Percentiles rank a stretch among this genome's conserved stretches.
phyloP scores from a whole-genome alignment of 495 filamentous ascomycete species.

The Sabuloglossum arenarium region DNA sequence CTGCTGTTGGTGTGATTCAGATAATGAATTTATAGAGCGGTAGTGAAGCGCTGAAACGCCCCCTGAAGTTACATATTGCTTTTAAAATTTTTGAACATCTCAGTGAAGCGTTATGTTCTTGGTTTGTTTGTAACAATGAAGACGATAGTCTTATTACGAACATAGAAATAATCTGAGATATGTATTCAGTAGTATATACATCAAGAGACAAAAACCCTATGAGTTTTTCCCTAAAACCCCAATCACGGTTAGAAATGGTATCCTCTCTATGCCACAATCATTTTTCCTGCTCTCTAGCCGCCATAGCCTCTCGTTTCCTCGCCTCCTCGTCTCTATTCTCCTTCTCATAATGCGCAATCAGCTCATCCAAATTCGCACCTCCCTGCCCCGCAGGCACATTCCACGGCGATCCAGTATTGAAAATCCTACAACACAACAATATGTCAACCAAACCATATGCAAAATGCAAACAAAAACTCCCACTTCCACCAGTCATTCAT shows the following conservation, averaged over 20 bases:
- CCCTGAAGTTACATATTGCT: no score
- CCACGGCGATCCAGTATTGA: conserved; percentile 38
- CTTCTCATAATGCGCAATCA: conserved; percentile 41
- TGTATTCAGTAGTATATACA: not conserved
- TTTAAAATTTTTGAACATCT: no score
- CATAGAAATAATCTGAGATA: not conserved
- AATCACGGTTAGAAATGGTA: no score
- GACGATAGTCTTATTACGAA: not conserved
- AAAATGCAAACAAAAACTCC: conserved; percentile 1
- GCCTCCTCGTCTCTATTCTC: conserved; percentile 32
- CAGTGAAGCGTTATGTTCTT: no score
- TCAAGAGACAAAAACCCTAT: not conserved
- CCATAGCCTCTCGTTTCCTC: conserved; percentile 12
- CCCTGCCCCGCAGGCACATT: conserved; percentile 42
- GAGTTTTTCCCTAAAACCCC: no score
- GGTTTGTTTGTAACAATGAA: no score
- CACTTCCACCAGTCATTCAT: no score
- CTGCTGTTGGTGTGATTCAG: no score
- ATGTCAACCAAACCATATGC: not conserved
- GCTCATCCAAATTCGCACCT: conserved; percentile 31
- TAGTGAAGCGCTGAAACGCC: no score
- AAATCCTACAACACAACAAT: conserved; percentile 20
- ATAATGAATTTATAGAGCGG: no score
- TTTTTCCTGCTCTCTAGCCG: not conserved
- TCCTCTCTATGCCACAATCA: no score